Evolutionary conservation across 768 basidiomycete genomes (phyloP).

Genomic region (Tricholoma flavovirens): DNA sequence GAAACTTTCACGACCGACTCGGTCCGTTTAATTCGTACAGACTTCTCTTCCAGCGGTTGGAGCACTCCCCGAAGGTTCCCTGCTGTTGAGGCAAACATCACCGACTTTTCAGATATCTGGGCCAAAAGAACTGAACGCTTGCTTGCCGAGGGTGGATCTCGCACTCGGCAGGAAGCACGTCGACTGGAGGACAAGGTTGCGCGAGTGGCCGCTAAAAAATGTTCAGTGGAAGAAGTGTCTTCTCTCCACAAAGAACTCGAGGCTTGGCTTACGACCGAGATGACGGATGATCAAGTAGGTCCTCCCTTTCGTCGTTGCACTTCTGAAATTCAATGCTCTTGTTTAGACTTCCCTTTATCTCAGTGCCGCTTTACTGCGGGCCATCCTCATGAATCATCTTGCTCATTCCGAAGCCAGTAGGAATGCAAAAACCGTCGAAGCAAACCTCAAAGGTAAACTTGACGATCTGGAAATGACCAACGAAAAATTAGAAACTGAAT

Average conservation of each 20-base stretch:
- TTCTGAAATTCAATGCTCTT: constrained; percentile 2
- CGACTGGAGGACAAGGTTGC: constrained; percentile 74
- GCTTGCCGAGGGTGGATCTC: constrained; percentile 37
- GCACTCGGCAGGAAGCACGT: constrained; percentile 51
- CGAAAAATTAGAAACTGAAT: constrained; percentile 60
- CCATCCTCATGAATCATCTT: constrained; percentile 77
- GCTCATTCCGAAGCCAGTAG: constrained; percentile 76
- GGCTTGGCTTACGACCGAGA: constrained; percentile 63
- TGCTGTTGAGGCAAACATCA: constrained; percentile 43
- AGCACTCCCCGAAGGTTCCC: constrained; percentile 57
- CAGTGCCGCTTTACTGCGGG: constrained; percentile 73
- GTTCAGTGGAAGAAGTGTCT: constrained; percentile 81
- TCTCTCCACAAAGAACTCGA: constrained; percentile 74
- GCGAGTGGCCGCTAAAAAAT: constrained; percentile 76
- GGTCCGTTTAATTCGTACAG: constrained; percentile 74
- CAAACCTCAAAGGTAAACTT: constrained; percentile 55
- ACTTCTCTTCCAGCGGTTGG: constrained; percentile 66
- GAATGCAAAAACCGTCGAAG: constrained; percentile 57
- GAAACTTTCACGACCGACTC: constrained; percentile 62
- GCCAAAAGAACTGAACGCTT: constrained; percentile 45
- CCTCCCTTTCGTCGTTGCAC: constrained; percentile 9
- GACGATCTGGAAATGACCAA: constrained; percentile 57
- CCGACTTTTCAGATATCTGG: constrained; percentile 33
- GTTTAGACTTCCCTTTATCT: constrained; percentile 53
- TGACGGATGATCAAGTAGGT: constrained; percentile 63